Conservation (phyloP, 225 moss, liverwort and hornwort genomes). For the Marchantia polymorpha region DNA sequence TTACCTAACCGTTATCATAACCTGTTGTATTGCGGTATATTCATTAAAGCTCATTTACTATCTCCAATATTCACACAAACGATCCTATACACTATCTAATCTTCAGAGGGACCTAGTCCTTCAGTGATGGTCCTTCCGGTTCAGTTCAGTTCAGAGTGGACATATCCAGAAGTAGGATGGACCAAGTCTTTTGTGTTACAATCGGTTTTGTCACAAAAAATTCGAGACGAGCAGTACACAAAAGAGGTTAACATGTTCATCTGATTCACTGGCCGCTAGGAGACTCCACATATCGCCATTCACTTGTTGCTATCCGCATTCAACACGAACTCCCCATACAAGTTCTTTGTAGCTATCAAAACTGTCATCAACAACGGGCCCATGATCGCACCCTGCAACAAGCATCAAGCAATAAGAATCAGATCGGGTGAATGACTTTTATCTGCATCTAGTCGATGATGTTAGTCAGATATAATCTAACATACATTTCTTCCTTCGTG, state of each 20-base stretch:
- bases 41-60: background rate
- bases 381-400: conserved; percentile 79
- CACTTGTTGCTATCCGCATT: conserved; percentile 19
- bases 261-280: background rate
- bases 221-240: conserved; percentile 1
- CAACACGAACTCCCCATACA: conserved; percentile 87
- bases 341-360: conserved; percentile 76
- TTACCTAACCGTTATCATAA: background rate
- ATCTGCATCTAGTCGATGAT: background rate
- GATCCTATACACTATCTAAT: conserved; percentile 6
- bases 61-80: conserved; percentile 11
- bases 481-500: background rate
- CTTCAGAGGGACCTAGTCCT: conserved; percentile 11
- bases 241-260: background rate
- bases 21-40: background rate
- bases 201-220: background rate
- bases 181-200: background rate
- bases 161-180: background rate
- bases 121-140: background rate
- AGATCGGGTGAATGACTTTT: background rate
- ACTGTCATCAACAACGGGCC: conserved; percentile 91
- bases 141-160: background rate
- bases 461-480: background rate
- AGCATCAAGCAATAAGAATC: background rate
- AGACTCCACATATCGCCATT: background rate